Conservation (phyloP, 306 rosid genomes). For the Corylus heterophylla region DNA sequence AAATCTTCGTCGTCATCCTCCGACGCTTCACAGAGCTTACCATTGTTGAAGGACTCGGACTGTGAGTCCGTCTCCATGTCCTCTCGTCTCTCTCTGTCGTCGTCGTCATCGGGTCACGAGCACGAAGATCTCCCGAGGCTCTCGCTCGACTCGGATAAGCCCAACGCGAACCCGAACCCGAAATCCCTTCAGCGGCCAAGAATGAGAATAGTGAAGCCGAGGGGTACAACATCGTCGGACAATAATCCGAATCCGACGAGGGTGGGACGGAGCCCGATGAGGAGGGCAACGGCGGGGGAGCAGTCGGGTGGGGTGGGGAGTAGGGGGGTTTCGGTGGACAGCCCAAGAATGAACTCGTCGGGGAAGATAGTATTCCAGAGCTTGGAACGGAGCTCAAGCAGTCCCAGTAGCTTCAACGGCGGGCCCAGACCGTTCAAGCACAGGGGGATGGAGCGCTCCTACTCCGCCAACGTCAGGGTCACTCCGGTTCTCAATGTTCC, state of each 20-base stretch:
- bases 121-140: slow-evolving; percentile 85
- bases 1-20: slow-evolving; percentile 47
- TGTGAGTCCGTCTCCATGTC: slow-evolving; percentile 74
- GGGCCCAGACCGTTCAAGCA: slow-evolving; percentile 72
- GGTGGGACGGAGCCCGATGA: slow-evolving; percentile 62
- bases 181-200: slow-evolving; percentile 36
- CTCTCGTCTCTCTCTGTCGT: slow-evolving; percentile 84
- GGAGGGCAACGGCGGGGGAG: slow-evolving; percentile 25
- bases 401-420: slow-evolving; percentile 91
- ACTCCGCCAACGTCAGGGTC: slow-evolving; percentile 86
- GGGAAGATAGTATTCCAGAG: slow-evolving; percentile 94
- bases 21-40: slow-evolving; percentile 53
- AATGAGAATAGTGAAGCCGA: slow-evolving; percentile 54
- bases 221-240: slow-evolving; percentile 34
- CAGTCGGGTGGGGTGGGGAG: slow-evolving; percentile 34
- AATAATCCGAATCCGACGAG: slow-evolving; percentile 40
- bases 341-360: slow-evolving; percentile 91
- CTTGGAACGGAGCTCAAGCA: slow-evolving; percentile 90
- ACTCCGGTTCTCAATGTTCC: slow-evolving; percentile 97
- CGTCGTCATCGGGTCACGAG: slow-evolving; percentile 85
- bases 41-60: slow-evolving; percentile 61
- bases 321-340: slow-evolving; percentile 86
- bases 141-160: slow-evolving; percentile 72
- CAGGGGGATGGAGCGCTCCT: slow-evolving; percentile 94
- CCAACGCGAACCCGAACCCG: slow-evolving; percentile 30